Percentiles rank a stretch among this genome's conserved stretches.
phyloP scores from a whole-genome alignment of 129 eudicot genomes.

The Artemisia annua region DNA sequence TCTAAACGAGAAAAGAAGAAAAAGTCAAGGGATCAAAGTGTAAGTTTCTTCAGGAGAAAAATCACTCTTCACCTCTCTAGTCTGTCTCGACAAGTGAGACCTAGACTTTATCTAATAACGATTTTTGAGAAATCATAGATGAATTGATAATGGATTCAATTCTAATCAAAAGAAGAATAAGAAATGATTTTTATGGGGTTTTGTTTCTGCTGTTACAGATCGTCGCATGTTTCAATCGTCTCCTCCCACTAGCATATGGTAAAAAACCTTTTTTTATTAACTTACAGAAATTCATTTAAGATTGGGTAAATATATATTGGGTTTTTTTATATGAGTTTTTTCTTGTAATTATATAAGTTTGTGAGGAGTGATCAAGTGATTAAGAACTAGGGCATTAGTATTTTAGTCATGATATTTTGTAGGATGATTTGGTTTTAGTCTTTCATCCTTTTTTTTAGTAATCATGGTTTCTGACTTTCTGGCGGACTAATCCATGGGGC shows the following conservation, averaged over 20 bases:
- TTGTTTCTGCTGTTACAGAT: constrained; percentile 43
- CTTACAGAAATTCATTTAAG: constrained; percentile 3
- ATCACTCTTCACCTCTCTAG: no score
- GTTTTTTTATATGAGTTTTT: not conserved
- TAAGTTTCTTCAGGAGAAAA: no score
- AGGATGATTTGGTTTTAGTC: no score
- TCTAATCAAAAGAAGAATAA: constrained; percentile 26
- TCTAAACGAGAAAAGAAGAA: no score
- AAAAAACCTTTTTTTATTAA: constrained; percentile 18
- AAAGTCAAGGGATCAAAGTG: no score
- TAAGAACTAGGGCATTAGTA: not conserved
- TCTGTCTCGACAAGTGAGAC: no score
- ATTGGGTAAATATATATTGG: not conserved
- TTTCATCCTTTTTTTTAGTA: no score
- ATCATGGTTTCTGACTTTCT: no score
- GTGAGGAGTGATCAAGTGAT: constrained; percentile 11
- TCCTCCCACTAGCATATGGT: constrained; percentile 49
- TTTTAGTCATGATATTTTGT: no score
- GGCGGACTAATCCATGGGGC: no score
- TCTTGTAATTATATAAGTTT: not conserved
- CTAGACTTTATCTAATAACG: no score
- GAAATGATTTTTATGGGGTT: constrained; percentile 28
- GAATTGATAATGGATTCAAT: constrained; percentile 18
- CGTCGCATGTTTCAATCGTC: constrained; percentile 35
- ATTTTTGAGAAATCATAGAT: not conserved